A percentile compares a stretch with the other conserved stretches of the same genome.
Conservation (phyloP, 2,329 filamentous ascomycete genomes). For the Lecanosticta acicola region DNA sequence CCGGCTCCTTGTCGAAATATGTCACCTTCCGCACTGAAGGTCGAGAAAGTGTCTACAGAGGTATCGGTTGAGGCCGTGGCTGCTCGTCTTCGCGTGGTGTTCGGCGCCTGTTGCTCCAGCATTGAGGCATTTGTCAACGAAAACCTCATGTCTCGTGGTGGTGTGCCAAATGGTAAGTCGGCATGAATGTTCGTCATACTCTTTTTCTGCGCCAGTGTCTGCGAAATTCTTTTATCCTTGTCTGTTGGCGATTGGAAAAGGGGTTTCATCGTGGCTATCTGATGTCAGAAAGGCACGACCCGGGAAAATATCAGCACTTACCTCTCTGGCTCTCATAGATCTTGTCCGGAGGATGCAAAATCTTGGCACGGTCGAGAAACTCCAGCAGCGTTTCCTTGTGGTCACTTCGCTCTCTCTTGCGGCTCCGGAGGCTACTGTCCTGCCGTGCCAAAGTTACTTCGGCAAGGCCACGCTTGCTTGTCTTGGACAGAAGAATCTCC, state of each 20-base stretch:
- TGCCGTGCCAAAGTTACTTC: conserved; percentile 40
- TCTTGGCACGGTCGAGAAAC: conserved; percentile 27
- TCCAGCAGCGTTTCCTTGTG: conserved; percentile 32
- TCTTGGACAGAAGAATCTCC: conserved; percentile 40
- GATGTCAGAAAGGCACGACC: neutral
- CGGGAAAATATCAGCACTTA: conserved; percentile 11
- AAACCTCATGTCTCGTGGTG: conserved; percentile 23
- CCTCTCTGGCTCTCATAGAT: conserved; percentile 29
- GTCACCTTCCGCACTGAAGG: conserved; percentile 33
- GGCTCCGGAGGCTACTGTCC: conserved; percentile 34
- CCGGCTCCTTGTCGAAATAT: conserved; percentile 11
- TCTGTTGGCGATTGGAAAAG: conserved; percentile 33
- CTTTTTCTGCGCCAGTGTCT: conserved; percentile 36
- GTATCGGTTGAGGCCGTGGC: conserved; percentile 17
- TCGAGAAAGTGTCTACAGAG: conserved; percentile 30
- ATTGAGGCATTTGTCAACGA: conserved; percentile 22
- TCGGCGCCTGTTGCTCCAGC: conserved; percentile 18
- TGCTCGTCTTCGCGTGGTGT: conserved; percentile 9
- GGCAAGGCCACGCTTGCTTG: conserved; percentile 36
- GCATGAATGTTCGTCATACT: conserved; percentile 25
- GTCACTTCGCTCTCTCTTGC: conserved; percentile 13
- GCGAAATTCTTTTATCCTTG: conserved; percentile 37
- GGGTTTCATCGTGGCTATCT: conserved; percentile 26
- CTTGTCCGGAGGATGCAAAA: conserved; percentile 19
- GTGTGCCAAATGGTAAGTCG: conserved; percentile 33